phyloP scores from a whole-genome alignment of 2,329 filamentous ascomycete genomes.

The Diaporthe longicolla region DNA sequence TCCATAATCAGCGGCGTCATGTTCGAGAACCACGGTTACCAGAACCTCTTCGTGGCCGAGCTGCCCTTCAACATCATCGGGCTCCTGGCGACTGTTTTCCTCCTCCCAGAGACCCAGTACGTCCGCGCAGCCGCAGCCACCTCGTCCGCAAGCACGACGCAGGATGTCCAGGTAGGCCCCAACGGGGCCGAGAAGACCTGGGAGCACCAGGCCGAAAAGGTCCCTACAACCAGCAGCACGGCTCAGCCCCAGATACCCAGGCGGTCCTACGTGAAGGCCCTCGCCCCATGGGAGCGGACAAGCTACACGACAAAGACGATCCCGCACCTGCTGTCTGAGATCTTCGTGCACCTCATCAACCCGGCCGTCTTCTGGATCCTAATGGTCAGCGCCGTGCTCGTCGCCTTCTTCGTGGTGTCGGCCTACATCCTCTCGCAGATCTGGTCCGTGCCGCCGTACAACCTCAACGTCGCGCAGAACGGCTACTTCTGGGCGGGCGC shows the following conservation, averaged over 20 bases:
- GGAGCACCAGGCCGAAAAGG: slow-evolving; percentile 20
- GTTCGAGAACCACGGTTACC: slow-evolving; percentile 49
- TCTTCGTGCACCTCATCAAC: slow-evolving; percentile 44
- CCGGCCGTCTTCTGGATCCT: slow-evolving; percentile 46
- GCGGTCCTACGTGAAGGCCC: slow-evolving; percentile 33
- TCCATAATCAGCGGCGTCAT: slow-evolving; percentile 49
- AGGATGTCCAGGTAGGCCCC: not conserved
- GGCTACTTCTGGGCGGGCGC: slow-evolving; percentile 59
- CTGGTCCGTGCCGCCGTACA: slow-evolving; percentile 45
- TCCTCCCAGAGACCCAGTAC: slow-evolving; percentile 50
- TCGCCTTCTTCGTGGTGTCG: slow-evolving; percentile 43
- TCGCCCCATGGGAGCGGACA: slow-evolving; percentile 21
- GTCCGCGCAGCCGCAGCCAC: not conserved
- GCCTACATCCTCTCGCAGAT: slow-evolving; percentile 46
- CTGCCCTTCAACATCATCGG: slow-evolving; percentile 49
- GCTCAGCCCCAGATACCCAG: not conserved
- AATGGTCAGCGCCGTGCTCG: slow-evolving; percentile 44
- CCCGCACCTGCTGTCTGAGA: slow-evolving; percentile 42
- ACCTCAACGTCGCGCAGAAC: slow-evolving; percentile 56
- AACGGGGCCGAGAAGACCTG: slow-evolving; percentile 19
- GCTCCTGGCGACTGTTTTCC: slow-evolving; percentile 46
- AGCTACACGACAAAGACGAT: slow-evolving; percentile 42
- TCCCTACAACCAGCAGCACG: not conserved
- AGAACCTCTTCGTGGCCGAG: slow-evolving; percentile 49
- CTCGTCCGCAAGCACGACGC: not conserved